A percentile compares a stretch with the other conserved stretches of the same genome.
phyloP scores from a whole-genome alignment of 2,329 filamentous ascomycete species.

The Colletotrichum phormii region DNA sequence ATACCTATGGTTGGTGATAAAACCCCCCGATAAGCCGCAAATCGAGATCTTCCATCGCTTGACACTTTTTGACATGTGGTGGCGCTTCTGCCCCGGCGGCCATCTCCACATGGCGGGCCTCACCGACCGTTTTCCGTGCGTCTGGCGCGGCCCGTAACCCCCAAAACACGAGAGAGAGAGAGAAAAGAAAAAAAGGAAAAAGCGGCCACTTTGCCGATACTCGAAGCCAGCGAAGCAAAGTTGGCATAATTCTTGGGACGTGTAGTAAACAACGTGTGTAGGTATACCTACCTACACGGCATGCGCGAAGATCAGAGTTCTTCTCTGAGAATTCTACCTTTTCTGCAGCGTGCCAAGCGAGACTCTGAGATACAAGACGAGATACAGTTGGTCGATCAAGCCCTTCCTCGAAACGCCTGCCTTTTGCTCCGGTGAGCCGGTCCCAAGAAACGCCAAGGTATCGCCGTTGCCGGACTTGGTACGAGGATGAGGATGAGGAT shows the following conservation, averaged over 20 bases:
- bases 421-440: background rate
- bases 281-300: background rate
- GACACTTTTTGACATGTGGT: constrained; percentile 15
- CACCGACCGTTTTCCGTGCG: constrained; percentile 6
- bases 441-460: constrained; percentile 21
- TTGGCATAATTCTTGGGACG: background rate
- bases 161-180: too few relatives aligned
- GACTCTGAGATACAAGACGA: background rate
- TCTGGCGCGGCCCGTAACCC: constrained; percentile 22
- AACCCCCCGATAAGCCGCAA: constrained; percentile 19
- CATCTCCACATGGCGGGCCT: background rate
- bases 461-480: constrained; percentile 5
- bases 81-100: background rate
- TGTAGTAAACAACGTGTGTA: background rate
- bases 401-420: constrained; percentile 20
- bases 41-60: constrained; percentile 15
- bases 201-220: background rate
- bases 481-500: background rate
- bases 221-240: background rate
- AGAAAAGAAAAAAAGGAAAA: constrained; percentile 1
- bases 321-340: constrained; percentile 1
- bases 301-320: background rate
- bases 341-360: constrained; percentile 9
- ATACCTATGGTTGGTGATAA: constrained; percentile 10
- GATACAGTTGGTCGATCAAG: constrained; percentile 21